A percentile compares a stretch with the other conserved stretches of the same genome.
phyloP scores from a whole-genome alignment of 2,329 filamentous ascomycete genomes.

The Aspergillus novoparasiticus region DNA sequence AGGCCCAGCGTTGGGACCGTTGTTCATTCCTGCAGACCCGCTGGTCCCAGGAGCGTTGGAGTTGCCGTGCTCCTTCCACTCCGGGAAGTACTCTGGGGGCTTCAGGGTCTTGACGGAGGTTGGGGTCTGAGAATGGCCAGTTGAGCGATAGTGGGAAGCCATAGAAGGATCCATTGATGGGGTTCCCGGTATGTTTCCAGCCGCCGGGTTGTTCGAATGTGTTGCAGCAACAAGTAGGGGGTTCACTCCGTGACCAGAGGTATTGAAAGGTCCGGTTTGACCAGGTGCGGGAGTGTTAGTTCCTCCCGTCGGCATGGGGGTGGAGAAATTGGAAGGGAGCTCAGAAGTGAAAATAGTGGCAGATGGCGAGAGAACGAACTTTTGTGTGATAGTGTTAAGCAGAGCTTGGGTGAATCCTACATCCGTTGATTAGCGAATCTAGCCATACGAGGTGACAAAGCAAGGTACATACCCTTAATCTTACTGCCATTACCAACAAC shows the following conservation, averaged over 20 bases:
- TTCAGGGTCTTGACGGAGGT: constrained; percentile 79
- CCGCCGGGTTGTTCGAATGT: constrained; percentile 45
- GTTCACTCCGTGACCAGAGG: constrained; percentile 69
- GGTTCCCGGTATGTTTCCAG: constrained; percentile 39
- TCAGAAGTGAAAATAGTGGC: constrained; percentile 98
- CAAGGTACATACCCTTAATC: constrained; percentile 55
- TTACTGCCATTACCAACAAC: constrained; percentile 86
- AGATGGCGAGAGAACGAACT: constrained; percentile 88
- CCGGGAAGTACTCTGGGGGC: constrained; percentile 81
- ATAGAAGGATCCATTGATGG: constrained; percentile 38
- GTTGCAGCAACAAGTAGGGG: constrained; percentile 91
- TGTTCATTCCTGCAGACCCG: constrained; percentile 18
- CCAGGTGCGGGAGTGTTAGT: constrained; percentile 74
- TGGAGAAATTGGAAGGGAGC: constrained; percentile 89
- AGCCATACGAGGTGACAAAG: neutral
- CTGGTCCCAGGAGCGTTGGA: constrained; percentile 37
- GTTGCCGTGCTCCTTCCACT: constrained; percentile 76
- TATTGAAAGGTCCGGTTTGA: constrained; percentile 56
- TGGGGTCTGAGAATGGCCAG: constrained; percentile 72
- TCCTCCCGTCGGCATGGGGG: constrained; percentile 83
- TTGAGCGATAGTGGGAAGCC: constrained; percentile 55
- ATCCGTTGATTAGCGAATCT: neutral
- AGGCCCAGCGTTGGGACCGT: constrained; percentile 36
- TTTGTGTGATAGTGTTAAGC: constrained; percentile 73
- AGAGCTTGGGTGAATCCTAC: constrained; percentile 86